Base-by-base conservation (phyloP, 441 rosid species). In the Pelargonium australe region DNA sequence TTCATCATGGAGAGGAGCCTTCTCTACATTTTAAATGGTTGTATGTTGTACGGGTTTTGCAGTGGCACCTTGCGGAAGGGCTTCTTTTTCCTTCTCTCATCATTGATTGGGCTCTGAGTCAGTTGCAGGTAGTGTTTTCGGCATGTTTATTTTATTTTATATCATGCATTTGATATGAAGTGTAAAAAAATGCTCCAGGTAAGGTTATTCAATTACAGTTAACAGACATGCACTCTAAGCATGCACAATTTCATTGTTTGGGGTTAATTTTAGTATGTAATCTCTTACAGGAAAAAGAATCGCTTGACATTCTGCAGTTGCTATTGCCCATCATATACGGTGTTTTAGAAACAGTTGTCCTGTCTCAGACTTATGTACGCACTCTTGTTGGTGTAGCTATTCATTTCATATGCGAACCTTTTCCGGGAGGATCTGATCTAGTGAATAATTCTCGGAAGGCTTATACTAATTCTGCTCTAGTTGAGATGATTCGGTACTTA, bases 381-480 rank as follows among this genome's bases (percentile, higher is more conserved):
- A 73, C 80, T 71, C 90, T 96, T 73, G 97, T 82, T 67, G 85
- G 89, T 51, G 63, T 90, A 73, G 97, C 91, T 64, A 75, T 91
- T 84, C 93, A 88, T 63, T 89, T 89, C 74, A 89, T 96, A 70
- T 78, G 86, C 3, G 92, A 88, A 82, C 90, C 97, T 78, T 88
- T 90, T 72, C 92, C 97, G 0, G 97, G 95, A 68, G 97, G 98
- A 78, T 90, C 97, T 23, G 94, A 91, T 85, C 85, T 91, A 65
- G 97, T 86, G 65, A 97, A 93, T 85, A 93, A 96, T 85, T 96
- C 99, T 63, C 87, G 97, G 69, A 86, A 96, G 80, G 96, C 96
- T 16, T 96, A 93, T 77, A 89, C 96, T 66, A 85, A 82, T 65
- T 87, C 96, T 81, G 98, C 98, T 23, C 68, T 93, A 63, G 80